These are phyloP conservation scores for Sugiyamaella boreocaroliniensis DNA, from an alignment of 805 yeast species.

Conservation along the genomic window DNA sequence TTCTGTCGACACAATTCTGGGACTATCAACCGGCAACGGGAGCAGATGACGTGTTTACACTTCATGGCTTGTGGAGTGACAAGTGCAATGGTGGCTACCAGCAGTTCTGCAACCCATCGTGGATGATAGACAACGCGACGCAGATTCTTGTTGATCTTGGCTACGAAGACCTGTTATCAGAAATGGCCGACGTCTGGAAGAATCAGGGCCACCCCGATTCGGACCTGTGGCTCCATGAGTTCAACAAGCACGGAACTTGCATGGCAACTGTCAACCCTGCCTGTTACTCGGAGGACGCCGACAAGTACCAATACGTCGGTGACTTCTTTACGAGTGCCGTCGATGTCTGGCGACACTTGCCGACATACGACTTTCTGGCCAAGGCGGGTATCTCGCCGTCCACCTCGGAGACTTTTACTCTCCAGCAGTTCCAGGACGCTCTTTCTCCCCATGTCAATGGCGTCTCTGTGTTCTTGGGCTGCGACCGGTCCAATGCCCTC, in stretches of 20 bases:
- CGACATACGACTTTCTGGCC: conserved; percentile 62
- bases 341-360: conserved; percentile 48
- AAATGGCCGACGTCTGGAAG: conserved; percentile 65
- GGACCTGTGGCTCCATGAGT: conserved; percentile 81
- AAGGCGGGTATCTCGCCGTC: conserved; percentile 69
- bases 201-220: conserved; percentile 63
- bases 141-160: conserved; percentile 37
- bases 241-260: conserved; percentile 91
- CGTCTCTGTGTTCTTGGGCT: conserved; percentile 49
- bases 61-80: conserved; percentile 89
- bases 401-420: conserved; percentile 47
- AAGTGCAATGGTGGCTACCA: conserved; percentile 75
- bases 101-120: conserved; percentile 64
- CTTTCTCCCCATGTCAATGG: conserved; percentile 39
- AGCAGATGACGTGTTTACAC: conserved; percentile 62
- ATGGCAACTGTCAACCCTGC: conserved; percentile 67
- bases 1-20: conserved; percentile 89
- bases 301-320: conserved; percentile 41
- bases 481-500: conserved; percentile 46
- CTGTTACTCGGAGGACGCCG: conserved; percentile 46
- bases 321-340: conserved; percentile 65
- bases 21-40: conserved; percentile 73
- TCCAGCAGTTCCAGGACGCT: conserved; percentile 33
- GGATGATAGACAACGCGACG: conserved; percentile 48
- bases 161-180: conserved; percentile 44